phyloP scores from a whole-genome alignment of 176 grass and related monocot species.

The Neostapfia colusana region DNA sequence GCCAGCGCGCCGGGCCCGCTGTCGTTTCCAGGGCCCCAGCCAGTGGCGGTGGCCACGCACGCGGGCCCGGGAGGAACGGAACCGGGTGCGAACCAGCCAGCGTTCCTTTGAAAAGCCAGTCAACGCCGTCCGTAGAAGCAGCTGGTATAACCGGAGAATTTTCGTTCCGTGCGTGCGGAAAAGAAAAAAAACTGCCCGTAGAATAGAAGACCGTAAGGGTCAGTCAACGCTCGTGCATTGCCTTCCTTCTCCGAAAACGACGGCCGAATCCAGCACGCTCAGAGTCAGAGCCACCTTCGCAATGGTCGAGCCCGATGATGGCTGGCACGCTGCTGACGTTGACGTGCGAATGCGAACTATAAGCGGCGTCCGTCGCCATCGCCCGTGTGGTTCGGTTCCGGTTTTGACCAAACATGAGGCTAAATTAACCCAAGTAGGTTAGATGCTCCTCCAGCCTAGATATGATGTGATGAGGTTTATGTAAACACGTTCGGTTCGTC shows the following conservation, averaged over 20 bases:
- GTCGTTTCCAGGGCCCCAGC: not conserved
- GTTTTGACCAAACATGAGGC: not conserved
- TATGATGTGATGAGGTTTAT: not conserved
- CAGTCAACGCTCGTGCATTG: not conserved
- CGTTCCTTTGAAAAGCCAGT: too few relatives aligned
- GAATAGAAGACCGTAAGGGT: slow-evolving; percentile 11
- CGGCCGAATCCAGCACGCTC: too few relatives aligned
- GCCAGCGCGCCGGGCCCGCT: slow-evolving; percentile 20
- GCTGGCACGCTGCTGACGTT: too few relatives aligned
- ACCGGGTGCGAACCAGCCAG: too few relatives aligned
- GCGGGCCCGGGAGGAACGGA: too few relatives aligned
- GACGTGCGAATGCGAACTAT: not conserved
- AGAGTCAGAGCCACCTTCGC: not conserved
- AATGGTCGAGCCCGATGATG: not conserved
- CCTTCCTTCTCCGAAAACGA: not conserved
- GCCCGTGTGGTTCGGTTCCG: not conserved
- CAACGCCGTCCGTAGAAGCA: too few relatives aligned
- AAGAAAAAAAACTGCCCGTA: not conserved
- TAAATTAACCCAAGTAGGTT: not conserved
- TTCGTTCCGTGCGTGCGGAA: not conserved
- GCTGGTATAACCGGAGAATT: not conserved
- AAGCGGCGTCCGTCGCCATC: not conserved
- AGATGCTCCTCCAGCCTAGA: slow-evolving; percentile 33
- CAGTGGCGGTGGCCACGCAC: not conserved
- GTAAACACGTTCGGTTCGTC: not conserved